A percentile compares a stretch with the other conserved stretches of the same genome.
These are phyloP conservation scores for Kodamaea derodonti DNA, from an alignment of 1,139 yeast genomes.

Conservation along the genomic window DNA sequence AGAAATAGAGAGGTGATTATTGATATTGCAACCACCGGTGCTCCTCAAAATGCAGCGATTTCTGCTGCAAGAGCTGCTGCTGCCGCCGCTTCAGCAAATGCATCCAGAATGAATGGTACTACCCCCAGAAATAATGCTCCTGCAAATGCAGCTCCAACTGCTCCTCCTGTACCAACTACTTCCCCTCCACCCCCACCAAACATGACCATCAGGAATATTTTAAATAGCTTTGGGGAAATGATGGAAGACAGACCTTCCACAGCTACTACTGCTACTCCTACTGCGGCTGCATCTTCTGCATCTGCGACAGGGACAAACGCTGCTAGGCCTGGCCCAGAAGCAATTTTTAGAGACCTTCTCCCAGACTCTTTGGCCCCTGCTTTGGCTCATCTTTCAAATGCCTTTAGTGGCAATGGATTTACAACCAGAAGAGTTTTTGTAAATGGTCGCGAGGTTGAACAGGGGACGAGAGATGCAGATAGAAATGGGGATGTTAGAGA, in stretches of 20 bases:
- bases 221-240: constrained; percentile 23
- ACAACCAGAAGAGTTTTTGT: constrained; percentile 9
- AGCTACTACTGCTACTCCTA: background rate
- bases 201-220: constrained; percentile 15
- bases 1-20: background rate
- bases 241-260: constrained; percentile 13
- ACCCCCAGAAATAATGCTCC: background rate
- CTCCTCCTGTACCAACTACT: constrained; percentile 1
- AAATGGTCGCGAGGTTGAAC: constrained; percentile 9
- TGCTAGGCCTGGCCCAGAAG: constrained; percentile 5
- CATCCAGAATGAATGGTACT: constrained; percentile 1
- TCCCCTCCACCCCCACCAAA: background rate
- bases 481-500: background rate
- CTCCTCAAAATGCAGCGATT: background rate
- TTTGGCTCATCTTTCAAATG: background rate
- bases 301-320: constrained; percentile 4
- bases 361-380: constrained; percentile 10
- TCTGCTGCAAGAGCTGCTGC: constrained; percentile 1
- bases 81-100: constrained; percentile 1
- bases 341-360: constrained; percentile 8
- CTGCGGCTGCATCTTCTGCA: constrained; percentile 3
- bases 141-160: background rate
- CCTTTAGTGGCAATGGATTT: background rate
- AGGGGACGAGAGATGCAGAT: background rate
- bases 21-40: background rate